These are phyloP conservation scores for Microcera coccophila DNA, from an alignment of 2,329 filamentous ascomycete genomes.

Conservation along the genomic window DNA sequence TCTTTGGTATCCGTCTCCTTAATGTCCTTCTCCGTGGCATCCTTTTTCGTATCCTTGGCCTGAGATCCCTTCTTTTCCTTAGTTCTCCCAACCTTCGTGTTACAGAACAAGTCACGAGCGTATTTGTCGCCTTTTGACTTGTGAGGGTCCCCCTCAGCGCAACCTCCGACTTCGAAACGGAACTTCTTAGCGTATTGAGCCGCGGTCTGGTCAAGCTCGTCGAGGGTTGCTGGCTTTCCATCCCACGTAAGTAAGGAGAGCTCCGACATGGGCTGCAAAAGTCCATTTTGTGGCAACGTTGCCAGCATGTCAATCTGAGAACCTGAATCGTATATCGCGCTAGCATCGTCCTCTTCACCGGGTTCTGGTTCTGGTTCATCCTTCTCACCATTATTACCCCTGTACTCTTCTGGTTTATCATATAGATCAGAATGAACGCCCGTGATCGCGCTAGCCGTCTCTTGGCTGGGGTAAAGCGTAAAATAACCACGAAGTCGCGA, in stretches of 20 bases:
- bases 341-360: slow-evolving; percentile 28
- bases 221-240: slow-evolving; percentile 45
- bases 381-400: slow-evolving; percentile 23
- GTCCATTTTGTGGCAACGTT: slow-evolving; percentile 43
- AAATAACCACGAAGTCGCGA: slow-evolving; percentile 73
- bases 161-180: slow-evolving; percentile 63
- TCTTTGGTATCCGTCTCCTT: background rate
- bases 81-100: slow-evolving; percentile 26
- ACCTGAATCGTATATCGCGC: slow-evolving; percentile 37
- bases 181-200: slow-evolving; percentile 56
- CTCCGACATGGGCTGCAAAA: slow-evolving; percentile 41
- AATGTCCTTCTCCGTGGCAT: background rate
- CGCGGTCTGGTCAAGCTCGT: slow-evolving; percentile 42
- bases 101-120: slow-evolving; percentile 64
- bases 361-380: slow-evolving; percentile 24
- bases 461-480: slow-evolving; percentile 70
- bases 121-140: slow-evolving; percentile 30
- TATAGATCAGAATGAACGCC: slow-evolving; percentile 75
- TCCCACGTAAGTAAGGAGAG: slow-evolving; percentile 63
- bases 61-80: slow-evolving; percentile 27
- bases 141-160: slow-evolving; percentile 31
- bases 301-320: slow-evolving; percentile 46
- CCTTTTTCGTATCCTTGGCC: background rate
- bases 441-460: slow-evolving; percentile 53
- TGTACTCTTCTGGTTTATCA: slow-evolving; percentile 66